phyloP scores from a whole-genome alignment of 2,329 filamentous ascomycete species.

The Alternaria postmessia region DNA sequence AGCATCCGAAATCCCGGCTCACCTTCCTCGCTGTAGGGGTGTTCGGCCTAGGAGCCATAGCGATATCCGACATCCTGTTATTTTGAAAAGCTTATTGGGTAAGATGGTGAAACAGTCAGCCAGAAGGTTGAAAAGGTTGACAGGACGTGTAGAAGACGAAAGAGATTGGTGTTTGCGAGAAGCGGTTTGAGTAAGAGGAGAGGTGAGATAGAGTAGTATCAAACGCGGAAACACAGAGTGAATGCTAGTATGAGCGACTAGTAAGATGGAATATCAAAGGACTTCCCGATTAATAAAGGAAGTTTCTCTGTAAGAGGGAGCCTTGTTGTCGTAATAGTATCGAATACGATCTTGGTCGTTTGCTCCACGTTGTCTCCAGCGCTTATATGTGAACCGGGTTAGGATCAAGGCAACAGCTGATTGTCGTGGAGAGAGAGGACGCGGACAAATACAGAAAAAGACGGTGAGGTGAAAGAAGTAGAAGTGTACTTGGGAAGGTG shows the following conservation, averaged over 20 bases:
- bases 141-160: neutral
- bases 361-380: neutral
- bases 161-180: neutral
- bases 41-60: constrained; percentile 8
- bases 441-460: neutral
- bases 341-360: neutral
- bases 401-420: neutral
- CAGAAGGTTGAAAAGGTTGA: neutral
- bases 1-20: neutral
- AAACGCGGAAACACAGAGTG: constrained; percentile 5
- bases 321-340: neutral
- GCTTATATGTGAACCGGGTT: neutral
- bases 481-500: neutral
- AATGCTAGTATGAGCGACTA: neutral
- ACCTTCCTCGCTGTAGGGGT: constrained; percentile 21
- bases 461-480: neutral
- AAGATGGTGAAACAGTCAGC: too few relatives aligned
- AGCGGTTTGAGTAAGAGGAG: neutral
- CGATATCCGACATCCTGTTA: neutral
- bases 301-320: neutral
- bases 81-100: too few relatives aligned
- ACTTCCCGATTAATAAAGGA: neutral
- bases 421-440: neutral
- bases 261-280: neutral
- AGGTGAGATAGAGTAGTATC: neutral